These are phyloP conservation scores for Boletellus ananiceps DNA, from an alignment of 768 basidiomycete species.

Conservation along the genomic window DNA sequence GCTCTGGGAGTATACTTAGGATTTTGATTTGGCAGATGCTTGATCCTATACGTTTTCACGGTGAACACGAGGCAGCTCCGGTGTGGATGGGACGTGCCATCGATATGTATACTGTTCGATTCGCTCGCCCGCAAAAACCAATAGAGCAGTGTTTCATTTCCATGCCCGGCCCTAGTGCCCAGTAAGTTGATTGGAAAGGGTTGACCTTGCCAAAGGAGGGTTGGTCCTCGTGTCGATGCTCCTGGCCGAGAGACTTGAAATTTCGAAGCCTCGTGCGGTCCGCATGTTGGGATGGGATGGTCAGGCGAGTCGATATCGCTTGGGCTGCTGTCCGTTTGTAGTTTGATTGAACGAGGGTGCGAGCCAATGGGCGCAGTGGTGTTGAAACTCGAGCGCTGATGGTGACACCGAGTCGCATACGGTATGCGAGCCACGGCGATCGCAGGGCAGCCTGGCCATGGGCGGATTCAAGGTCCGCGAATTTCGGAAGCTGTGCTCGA, in stretches of 20 bases:
- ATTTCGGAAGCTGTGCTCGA: conserved; percentile 19
- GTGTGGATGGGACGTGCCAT: conserved; percentile 1
- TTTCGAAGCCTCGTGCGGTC: conserved; percentile 21
- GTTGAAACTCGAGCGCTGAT: conserved; percentile 7
- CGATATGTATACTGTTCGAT: conserved; percentile 2
- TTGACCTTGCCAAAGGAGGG: conserved; percentile 9
- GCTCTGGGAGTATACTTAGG: conserved; percentile 10
- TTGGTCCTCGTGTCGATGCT: conserved; percentile 9
- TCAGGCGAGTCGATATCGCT: conserved; percentile 16
- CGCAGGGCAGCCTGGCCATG: background rate
- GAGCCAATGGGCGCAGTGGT: conserved; percentile 10
- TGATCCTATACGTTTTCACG: conserved; percentile 17
- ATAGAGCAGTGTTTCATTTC: background rate
- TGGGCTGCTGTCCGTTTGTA: conserved; percentile 1
- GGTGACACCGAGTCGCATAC: background rate
- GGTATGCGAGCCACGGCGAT: conserved; percentile 9
- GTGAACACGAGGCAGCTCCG: background rate
- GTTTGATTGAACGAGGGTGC: conserved; percentile 3
- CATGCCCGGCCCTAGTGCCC: background rate
- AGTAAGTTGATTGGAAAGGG: conserved; percentile 12
- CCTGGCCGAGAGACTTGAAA: conserved; percentile 10
- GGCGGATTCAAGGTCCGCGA: conserved; percentile 25
- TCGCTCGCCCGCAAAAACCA: background rate
- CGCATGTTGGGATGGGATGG: conserved; percentile 21
- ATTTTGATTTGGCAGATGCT: conserved; percentile 17